Conservation (phyloP, 768 basidiomycete genomes). For the Daedalea quercina region DNA sequence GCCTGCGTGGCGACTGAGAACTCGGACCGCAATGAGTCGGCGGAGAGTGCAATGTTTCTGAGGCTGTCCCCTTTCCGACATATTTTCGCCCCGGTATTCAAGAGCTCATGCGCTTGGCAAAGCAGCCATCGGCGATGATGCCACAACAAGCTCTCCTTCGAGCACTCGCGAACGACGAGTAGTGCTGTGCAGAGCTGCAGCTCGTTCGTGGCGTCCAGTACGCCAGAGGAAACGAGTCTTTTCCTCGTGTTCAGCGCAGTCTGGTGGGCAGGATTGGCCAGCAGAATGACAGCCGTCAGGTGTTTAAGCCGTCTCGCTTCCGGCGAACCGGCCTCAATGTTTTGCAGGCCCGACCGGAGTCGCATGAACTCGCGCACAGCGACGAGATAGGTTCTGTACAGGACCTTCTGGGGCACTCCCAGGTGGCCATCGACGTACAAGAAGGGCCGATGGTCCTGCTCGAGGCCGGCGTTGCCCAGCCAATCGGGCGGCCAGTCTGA, state of each 20-base stretch:
- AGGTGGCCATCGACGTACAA: constrained; percentile 51
- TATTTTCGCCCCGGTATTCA: not conserved
- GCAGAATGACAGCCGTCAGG: constrained; percentile 44
- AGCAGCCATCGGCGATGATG: constrained; percentile 66
- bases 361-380: constrained; percentile 28
- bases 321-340: not conserved
- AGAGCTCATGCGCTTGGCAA: constrained; percentile 12
- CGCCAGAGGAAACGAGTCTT: constrained; percentile 33
- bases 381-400: constrained; percentile 44
- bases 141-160: constrained; percentile 67
- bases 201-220: constrained; percentile 37
- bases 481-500: constrained; percentile 33
- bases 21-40: constrained; percentile 37
- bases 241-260: constrained; percentile 62
- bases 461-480: constrained; percentile 16
- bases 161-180: constrained; percentile 44
- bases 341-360: constrained; percentile 1
- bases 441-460: constrained; percentile 36
- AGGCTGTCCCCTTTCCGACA: constrained; percentile 12
- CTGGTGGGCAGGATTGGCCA: constrained; percentile 64
- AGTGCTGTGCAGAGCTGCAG: constrained; percentile 40
- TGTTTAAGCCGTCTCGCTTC: constrained; percentile 9
- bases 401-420: constrained; percentile 55
- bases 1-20: constrained; percentile 40
- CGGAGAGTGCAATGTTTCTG: constrained; percentile 21